Percentiles rank a stretch among this genome's conserved stretches.
phyloP scores from a whole-genome alignment of 2,329 filamentous ascomycete species.

The Ciborinia camelliae region DNA sequence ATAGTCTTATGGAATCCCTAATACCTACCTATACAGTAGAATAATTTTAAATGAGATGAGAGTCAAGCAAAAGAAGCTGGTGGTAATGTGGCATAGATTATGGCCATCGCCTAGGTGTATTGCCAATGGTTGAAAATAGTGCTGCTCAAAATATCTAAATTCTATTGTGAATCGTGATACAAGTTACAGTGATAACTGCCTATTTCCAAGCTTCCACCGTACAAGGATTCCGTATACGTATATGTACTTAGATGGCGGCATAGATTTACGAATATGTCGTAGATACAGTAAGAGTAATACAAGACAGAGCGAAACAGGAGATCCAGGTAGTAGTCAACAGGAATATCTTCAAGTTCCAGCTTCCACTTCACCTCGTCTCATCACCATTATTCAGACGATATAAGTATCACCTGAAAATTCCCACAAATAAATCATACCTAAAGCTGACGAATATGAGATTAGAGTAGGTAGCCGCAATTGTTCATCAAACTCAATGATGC shows the following conservation, averaged over 20 bases:
- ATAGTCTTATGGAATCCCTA: too few relatives aligned
- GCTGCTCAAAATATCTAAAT: not conserved
- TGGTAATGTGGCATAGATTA: not conserved
- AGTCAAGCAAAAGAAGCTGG: not conserved
- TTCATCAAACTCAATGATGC: not conserved
- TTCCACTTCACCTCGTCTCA: not conserved
- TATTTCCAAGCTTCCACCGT: not conserved
- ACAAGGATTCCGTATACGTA: not conserved
- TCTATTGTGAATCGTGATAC: too few relatives aligned
- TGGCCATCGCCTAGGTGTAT: too few relatives aligned
- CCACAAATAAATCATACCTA: not conserved
- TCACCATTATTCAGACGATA: not conserved
- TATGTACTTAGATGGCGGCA: not conserved
- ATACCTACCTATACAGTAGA: too few relatives aligned
- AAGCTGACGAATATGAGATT: not conserved
- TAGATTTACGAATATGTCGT: not conserved
- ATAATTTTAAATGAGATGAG: not conserved
- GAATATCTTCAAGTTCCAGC: constrained; percentile 5
- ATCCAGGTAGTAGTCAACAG: not conserved
- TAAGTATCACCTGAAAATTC: not conserved
- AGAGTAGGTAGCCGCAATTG: not conserved
- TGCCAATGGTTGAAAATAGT: not conserved
- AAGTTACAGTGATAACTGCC: too few relatives aligned
- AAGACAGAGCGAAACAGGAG: not conserved
- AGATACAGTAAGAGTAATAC: not conserved